Conservation (phyloP, 2,329 filamentous ascomycete genomes). For the Coniochaeta sp. region DNA sequence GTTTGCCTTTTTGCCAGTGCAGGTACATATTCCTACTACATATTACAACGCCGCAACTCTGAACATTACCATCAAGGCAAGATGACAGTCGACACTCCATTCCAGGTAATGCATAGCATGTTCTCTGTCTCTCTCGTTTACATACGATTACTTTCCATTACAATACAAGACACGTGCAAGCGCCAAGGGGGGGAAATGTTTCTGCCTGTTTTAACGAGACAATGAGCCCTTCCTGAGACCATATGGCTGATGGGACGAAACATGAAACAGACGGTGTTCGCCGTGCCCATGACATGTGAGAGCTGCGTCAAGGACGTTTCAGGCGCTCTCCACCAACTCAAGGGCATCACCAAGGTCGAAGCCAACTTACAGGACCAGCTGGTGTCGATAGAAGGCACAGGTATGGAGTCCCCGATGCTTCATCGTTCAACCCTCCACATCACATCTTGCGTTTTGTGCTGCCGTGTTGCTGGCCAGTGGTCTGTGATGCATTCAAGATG, state of each 20-base stretch:
- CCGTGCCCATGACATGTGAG: slow-evolving; percentile 89
- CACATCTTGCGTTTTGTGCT: neutral
- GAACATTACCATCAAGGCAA: slow-evolving; percentile 11
- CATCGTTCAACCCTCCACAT: neutral
- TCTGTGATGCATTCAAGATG: neutral
- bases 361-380: slow-evolving; percentile 77
- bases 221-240: slow-evolving; percentile 5
- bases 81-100: slow-evolving; percentile 37
- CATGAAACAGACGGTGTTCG: slow-evolving; percentile 72
- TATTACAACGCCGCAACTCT: neutral
- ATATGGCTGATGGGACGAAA: slow-evolving; percentile 7
- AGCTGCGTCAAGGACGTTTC: slow-evolving; percentile 83
- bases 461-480: neutral
- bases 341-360: slow-evolving; percentile 75
- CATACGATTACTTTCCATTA: neutral
- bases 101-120: slow-evolving; percentile 28
- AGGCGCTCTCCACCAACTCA: slow-evolving; percentile 65
- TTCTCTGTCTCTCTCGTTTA: neutral
- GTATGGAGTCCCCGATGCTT: slow-evolving; percentile 28
- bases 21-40: slow-evolving; percentile 10
- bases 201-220: neutral
- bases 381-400: slow-evolving; percentile 77
- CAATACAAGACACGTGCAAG: neutral
- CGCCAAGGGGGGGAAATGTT: neutral
- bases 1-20: slow-evolving; percentile 13